phyloP scores from a whole-genome alignment of 148 eudicot genomes.

The Hydrangea macrophylla region DNA sequence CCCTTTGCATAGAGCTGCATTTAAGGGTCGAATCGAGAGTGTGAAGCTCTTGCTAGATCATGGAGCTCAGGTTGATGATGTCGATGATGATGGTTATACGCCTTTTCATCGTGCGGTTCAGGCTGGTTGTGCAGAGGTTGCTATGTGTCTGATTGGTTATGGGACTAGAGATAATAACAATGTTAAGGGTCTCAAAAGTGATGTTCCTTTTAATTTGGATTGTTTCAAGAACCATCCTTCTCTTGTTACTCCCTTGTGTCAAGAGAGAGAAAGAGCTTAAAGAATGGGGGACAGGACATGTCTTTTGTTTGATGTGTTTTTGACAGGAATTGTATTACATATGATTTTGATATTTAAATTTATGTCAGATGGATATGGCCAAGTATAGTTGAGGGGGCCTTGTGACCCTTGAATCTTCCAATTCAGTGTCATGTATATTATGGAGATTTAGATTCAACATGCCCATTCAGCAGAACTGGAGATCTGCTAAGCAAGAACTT shows the following conservation, averaged over 20 bases:
- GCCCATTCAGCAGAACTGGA: neutral
- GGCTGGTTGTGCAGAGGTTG: conserved; percentile 36
- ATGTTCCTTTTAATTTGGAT: conserved; percentile 18
- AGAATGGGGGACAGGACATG: too few species aligned
- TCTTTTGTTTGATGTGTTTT: too few species aligned
- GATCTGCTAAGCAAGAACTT: too few species aligned
- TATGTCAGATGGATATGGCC: too few species aligned
- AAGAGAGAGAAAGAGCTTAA: conserved; percentile 12
- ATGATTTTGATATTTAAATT: neutral
- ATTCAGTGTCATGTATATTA: neutral
- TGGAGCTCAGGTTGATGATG: conserved; percentile 34
- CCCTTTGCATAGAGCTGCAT: conserved; percentile 49
- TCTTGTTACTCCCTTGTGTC: conserved; percentile 11
- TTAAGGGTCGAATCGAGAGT: conserved; percentile 40
- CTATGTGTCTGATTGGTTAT: conserved; percentile 18
- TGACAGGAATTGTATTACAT: too few species aligned
- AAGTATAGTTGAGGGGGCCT: too few species aligned
- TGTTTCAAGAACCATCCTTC: conserved; percentile 28
- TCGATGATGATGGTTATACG: conserved; percentile 31
- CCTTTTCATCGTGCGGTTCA: conserved; percentile 38
- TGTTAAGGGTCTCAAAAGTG: conserved; percentile 14
- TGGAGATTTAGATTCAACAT: neutral
- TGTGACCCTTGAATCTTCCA: neutral
- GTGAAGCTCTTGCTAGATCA: conserved; percentile 35
- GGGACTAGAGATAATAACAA: conserved; percentile 43